phyloP scores from a whole-genome alignment of 345 rosid genomes.

The Moricandia arvensis region DNA sequence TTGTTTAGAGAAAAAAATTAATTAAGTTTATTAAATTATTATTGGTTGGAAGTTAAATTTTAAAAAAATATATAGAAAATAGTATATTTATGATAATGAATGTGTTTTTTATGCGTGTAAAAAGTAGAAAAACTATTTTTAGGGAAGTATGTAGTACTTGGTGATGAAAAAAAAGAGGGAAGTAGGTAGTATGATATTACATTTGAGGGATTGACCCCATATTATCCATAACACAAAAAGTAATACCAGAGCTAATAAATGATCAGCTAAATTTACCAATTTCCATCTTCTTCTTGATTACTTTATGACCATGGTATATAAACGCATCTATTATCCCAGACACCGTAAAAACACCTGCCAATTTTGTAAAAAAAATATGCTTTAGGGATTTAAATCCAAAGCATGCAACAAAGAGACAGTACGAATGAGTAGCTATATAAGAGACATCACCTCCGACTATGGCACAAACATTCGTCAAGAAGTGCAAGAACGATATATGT shows the following conservation, averaged over 20 bases:
- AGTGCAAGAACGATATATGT: conserved; percentile 84
- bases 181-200: not conserved
- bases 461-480: conserved; percentile 85
- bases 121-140: no score
- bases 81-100: no score
- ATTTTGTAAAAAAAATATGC: not conserved
- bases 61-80: no score
- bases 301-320: conserved; percentile 84
- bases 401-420: not conserved
- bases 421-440: not conserved
- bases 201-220: not conserved
- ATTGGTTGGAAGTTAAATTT: no score
- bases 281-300: conserved; percentile 97
- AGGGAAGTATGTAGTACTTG: no score
- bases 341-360: conserved; percentile 82
- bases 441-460: conserved; percentile 75
- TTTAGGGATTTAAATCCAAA: not conserved
- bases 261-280: conserved; percentile 80
- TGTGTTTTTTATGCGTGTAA: no score
- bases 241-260: not conserved
- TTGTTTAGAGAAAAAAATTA: no score
- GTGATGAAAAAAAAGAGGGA: no score
- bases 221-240: conserved; percentile 7
- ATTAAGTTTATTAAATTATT: no score
- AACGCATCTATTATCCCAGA: conserved; percentile 91